Evolutionary conservation across 139 green algal species (phyloP).

Genomic region (Haematococcus sp.): DNA sequence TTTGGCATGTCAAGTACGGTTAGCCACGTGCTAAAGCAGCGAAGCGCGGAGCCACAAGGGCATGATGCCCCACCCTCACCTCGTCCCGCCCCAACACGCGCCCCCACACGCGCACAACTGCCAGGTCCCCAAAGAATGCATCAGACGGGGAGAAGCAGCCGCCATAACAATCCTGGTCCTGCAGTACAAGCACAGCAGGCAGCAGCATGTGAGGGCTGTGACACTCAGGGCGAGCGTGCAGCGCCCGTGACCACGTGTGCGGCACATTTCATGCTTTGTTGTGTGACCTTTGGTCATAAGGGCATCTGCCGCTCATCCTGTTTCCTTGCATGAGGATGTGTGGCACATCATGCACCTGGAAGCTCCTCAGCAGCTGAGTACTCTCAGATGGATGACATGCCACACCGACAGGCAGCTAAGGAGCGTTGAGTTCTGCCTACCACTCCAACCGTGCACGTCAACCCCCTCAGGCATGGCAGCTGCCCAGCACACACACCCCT

Average conservation of each 20-base stretch:
- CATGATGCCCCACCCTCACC: no score
- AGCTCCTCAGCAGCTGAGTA: no score
- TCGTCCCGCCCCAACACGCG: constrained; percentile 50
- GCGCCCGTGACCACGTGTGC: not conserved
- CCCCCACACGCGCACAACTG: constrained; percentile 71
- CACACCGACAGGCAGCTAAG: no score
- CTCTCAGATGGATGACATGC: no score
- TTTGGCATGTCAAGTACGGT: no score
- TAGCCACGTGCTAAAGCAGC: no score
- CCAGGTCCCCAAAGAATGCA: constrained; percentile 66
- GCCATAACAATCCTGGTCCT: constrained; percentile 80
- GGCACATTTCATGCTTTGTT: not conserved
- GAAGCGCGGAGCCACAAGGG: no score
- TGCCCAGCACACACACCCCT: not conserved
- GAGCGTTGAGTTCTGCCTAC: not conserved
- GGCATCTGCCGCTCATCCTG: no score
- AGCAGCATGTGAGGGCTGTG: not conserved
- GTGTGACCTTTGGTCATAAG: not conserved
- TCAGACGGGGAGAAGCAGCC: constrained; percentile 76
- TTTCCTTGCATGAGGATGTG: no score
- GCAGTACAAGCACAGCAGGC: not conserved
- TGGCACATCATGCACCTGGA: no score
- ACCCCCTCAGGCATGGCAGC: not conserved
- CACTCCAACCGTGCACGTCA: not conserved
- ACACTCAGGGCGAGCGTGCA: not conserved